A percentile compares a stretch with the other conserved stretches of the same genome.
phyloP scores from a whole-genome alignment of 257 asterid species.

The Linderniella brevidens region DNA sequence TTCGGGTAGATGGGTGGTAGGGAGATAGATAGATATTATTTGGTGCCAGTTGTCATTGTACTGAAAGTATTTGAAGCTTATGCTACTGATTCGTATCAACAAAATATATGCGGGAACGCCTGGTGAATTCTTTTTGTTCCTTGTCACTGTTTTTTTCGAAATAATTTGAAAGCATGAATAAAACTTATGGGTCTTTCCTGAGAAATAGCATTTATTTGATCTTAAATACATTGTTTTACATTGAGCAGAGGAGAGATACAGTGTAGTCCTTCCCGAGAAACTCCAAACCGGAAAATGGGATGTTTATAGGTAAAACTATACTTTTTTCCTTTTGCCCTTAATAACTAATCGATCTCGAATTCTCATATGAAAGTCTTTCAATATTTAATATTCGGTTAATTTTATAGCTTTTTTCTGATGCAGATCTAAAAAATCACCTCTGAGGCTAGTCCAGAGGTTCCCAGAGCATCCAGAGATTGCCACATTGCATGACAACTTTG shows the following conservation, averaged over 20 bases:
- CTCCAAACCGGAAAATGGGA: conserved; percentile 88
- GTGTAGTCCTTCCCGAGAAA: conserved; percentile 90
- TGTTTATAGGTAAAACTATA: conserved; percentile 57
- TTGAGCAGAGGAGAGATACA: conserved; percentile 55
- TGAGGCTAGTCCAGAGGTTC: conserved; percentile 62
- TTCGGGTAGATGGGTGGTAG: neutral
- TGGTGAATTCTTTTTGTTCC: too few relatives aligned
- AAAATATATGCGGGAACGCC: too few relatives aligned
- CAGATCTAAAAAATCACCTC: conserved; percentile 70
- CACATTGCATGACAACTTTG: conserved; percentile 80
- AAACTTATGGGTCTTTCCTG: neutral
- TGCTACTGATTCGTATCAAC: too few relatives aligned
- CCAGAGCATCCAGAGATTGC: conserved; percentile 69
- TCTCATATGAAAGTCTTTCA: neutral
- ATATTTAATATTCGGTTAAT: conserved; percentile 8
- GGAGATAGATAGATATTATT: neutral
- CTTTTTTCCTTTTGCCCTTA: neutral
- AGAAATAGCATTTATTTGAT: neutral
- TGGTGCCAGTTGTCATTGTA: too few relatives aligned
- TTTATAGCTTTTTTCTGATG: conserved; percentile 10
- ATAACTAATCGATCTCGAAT: neutral
- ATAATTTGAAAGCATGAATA: too few relatives aligned
- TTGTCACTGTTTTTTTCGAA: too few relatives aligned
- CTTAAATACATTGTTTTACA: neutral
- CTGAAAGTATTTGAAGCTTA: too few relatives aligned